Evolutionary conservation across 768 basidiomycete genomes (phyloP).

Genomic region (Lactarius deliciosus): DNA sequence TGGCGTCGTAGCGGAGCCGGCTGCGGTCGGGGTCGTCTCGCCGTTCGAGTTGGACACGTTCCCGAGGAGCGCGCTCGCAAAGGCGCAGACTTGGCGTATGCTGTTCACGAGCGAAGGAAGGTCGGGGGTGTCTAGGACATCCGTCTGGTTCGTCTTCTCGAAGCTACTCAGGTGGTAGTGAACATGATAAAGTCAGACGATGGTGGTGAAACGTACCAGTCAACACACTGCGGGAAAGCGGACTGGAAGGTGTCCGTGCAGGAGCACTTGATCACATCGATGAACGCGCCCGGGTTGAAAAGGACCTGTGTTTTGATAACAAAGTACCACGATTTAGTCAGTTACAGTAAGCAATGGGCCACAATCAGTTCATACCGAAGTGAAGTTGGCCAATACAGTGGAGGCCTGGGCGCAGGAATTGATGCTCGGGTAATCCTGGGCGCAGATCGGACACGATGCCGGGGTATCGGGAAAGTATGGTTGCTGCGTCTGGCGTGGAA

Average conservation of each 20-base stretch:
- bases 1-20: slow-evolving; percentile 19
- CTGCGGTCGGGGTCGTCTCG: slow-evolving; percentile 37
- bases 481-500: slow-evolving; percentile 24
- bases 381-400: slow-evolving; percentile 54
- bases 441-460: slow-evolving; percentile 60
- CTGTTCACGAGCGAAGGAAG: slow-evolving; percentile 50
- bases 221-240: slow-evolving; percentile 62
- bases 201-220: slow-evolving; percentile 47
- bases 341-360: neutral
- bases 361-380: slow-evolving; percentile 40
- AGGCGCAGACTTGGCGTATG: slow-evolving; percentile 51
- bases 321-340: neutral
- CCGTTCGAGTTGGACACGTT: slow-evolving; percentile 48
- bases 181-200: neutral
- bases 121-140: slow-evolving; percentile 47
- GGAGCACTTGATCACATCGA: slow-evolving; percentile 61
- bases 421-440: slow-evolving; percentile 51
- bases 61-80: slow-evolving; percentile 53
- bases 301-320: slow-evolving; percentile 46
- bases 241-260: slow-evolving; percentile 51
- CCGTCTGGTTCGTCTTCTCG: slow-evolving; percentile 55
- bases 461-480: slow-evolving; percentile 55
- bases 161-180: slow-evolving; percentile 41
- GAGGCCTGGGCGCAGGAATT: slow-evolving; percentile 58
- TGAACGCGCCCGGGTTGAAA: slow-evolving; percentile 62